Percentiles rank a stretch among this genome's conserved stretches.
These are phyloP conservation scores for Pseudogymnoascus sp. DNA, from an alignment of 2,329 filamentous ascomycete species.

Conservation along the genomic window DNA sequence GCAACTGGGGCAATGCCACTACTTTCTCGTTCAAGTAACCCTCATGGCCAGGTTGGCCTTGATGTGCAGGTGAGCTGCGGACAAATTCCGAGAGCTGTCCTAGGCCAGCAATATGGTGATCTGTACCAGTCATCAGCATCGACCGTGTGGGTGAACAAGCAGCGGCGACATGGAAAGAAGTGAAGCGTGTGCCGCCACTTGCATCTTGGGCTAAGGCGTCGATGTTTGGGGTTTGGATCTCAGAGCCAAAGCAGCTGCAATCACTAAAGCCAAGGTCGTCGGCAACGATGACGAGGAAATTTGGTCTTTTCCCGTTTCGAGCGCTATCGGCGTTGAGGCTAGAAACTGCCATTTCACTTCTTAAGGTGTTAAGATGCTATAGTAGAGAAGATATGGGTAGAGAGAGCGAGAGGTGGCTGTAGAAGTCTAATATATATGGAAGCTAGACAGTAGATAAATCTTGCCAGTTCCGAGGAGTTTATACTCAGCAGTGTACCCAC, in stretches of 20 bases:
- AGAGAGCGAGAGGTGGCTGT: not conserved
- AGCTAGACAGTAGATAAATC: not conserved
- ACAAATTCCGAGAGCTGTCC: conserved; percentile 49
- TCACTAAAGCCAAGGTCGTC: conserved; percentile 38
- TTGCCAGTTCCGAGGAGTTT: not conserved
- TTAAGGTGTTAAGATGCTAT: not conserved
- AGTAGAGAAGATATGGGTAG: not conserved
- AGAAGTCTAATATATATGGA: not conserved
- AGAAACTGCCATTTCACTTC: not conserved
- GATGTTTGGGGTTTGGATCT: conserved; percentile 49
- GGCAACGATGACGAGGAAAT: conserved; percentile 37
- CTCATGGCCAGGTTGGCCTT: conserved; percentile 41
- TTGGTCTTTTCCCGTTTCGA: conserved; percentile 16
- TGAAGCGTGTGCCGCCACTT: conserved; percentile 47
- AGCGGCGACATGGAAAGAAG: conserved; percentile 56
- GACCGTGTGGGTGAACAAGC: conserved; percentile 57
- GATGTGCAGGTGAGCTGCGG: not conserved
- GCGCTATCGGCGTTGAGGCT: not conserved
- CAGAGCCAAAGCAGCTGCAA: conserved; percentile 42
- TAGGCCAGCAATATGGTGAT: conserved; percentile 51
- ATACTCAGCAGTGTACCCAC: not conserved
- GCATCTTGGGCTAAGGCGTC: conserved; percentile 35
- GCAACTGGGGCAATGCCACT: conserved; percentile 48
- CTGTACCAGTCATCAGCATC: conserved; percentile 59
- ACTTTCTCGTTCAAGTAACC: conserved; percentile 55